Evolutionary conservation across 2,329 filamentous ascomycete species (phyloP).

Genomic region (Stagonosporopsis cucurbitacearum): DNA sequence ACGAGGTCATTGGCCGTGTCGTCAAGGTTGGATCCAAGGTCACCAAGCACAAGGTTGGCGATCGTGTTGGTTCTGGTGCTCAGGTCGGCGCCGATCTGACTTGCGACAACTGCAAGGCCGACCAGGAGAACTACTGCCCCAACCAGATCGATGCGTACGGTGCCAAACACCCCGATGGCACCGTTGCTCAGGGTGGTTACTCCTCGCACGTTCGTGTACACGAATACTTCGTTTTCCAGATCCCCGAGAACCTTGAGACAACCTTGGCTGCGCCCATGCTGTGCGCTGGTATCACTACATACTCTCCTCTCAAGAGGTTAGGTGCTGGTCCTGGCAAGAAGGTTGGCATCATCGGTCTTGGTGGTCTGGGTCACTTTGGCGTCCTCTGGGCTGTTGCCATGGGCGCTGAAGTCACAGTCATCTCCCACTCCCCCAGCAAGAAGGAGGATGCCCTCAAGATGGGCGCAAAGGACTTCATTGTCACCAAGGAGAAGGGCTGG

Average conservation of each 20-base stretch:
- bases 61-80: conserved; percentile 58
- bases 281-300: conserved; percentile 83
- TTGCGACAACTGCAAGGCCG: conserved; percentile 59
- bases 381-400: conserved; percentile 59
- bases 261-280: conserved; percentile 77
- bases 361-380: conserved; percentile 59
- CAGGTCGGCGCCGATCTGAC: conserved; percentile 59
- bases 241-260: conserved; percentile 72
- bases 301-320: conserved; percentile 77
- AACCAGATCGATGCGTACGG: conserved; percentile 59
- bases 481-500: conserved; percentile 65
- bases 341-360: conserved; percentile 74
- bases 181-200: conserved; percentile 71
- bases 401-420: conserved; percentile 67
- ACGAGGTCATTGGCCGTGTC: conserved; percentile 62
- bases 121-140: conserved; percentile 62
- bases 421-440: conserved; percentile 66
- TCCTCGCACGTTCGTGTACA: conserved; percentile 73
- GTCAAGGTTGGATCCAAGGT: conserved; percentile 59
- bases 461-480: conserved; percentile 67
- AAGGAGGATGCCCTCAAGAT: conserved; percentile 66
- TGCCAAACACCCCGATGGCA: conserved; percentile 61
- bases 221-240: conserved; percentile 77
- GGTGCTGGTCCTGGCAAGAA: conserved; percentile 79
- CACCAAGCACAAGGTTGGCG: conserved; percentile 55